Base-by-base conservation (phyloP, 345 rosid species). In the Raphanus sativus region DNA sequence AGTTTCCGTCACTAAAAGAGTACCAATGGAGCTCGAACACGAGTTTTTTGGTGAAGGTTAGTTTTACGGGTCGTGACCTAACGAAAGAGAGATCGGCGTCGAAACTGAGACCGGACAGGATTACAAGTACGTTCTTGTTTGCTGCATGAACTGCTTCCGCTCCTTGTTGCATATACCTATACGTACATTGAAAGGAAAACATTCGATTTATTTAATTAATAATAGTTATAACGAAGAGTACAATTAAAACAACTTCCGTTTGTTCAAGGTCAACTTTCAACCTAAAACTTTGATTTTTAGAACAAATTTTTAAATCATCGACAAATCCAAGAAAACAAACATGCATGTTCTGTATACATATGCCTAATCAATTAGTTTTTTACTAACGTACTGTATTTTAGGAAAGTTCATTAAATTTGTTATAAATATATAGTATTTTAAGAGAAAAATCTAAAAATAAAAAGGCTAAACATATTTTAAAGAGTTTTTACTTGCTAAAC, bases 21-120 rank as follows among this genome's bases (percentile, higher is more conserved):
- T 95, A 93, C 99, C 97, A 92, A 36, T 93, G 99, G 4, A 80
- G 71, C 86, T 95, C 99, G 26, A 91, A 91, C 12, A 90, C 96
- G 30, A 91, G 73, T 76, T 95, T 95, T 34, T 74, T 67, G 3
- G 84, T 80, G 77, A 93, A 92, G 0, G 94, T 76, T 40, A 95
- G 77, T 8, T 69, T 84, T 55, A 84, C 81, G 0, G 89, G 83
- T 65, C 78, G 83, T 30, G 77, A 82, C 36, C 67, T 55, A 7
- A 93, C 76, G 76, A 91, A 95, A 0, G 96, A 86, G 58, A 95
- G 78, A 71, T 93, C 96, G 36, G 69, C 77, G 83, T 91, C 99
- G 34, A 84, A 95, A 73, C 60, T 86, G 68, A 95, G 85, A 34
- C 99, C 97, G 0, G 99, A 95, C 15, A 95, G 87, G 60, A 95